Base-by-base conservation (phyloP, 169 alveolate species). In the Eimeria necatrix region DNA sequence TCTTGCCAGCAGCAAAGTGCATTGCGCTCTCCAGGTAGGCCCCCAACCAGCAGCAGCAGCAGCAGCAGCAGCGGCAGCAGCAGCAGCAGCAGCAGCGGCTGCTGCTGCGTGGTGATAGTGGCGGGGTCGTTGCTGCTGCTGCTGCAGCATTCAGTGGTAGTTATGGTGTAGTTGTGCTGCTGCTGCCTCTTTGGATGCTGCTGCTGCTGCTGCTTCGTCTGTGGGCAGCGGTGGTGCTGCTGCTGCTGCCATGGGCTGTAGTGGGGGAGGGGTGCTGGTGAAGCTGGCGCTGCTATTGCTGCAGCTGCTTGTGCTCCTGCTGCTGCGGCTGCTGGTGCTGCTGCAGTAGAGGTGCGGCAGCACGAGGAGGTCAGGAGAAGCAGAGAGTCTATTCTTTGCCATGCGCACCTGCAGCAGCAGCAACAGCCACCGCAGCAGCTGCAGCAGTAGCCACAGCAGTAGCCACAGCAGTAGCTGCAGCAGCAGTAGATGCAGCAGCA, bases 1-100 rank as follows among this genome's bases (percentile, higher is more conserved):
- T 94, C 80, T 61, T 56, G 46, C 89, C 94, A 3, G 96, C 95
- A 32, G 71, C 94, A 59, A 14, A 87, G 14, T 87, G 88, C 41
- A 32, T 18, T 8, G 96, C 96, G 51, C 88, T 94, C 94, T 94
- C 94, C 59, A 94, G 68, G 95, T 93, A 32, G 41, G 41, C 41
- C 41, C 41, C 41, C 2, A 32, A 32, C 41, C 41, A 32, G 41
- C 14, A 12, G 52, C 22, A 20, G 16, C 20, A 49, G n/a, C 20
- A 16, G n/a, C 85, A 16, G 24, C 9, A 10, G 16, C 85, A 73
- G 9, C 9, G 4, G 52, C 12, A 32, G 48, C 46, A 26, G 53
- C 70, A 48, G 80, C 52, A 83, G 52, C 52, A 18, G 90, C 16
- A 16, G 74, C 61, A 0, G 83, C 49, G 0, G 46, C 59, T 53